Evolutionary conservation across 805 yeast species (phyloP).

Genomic region (Saccharomyces paradoxus): DNA sequence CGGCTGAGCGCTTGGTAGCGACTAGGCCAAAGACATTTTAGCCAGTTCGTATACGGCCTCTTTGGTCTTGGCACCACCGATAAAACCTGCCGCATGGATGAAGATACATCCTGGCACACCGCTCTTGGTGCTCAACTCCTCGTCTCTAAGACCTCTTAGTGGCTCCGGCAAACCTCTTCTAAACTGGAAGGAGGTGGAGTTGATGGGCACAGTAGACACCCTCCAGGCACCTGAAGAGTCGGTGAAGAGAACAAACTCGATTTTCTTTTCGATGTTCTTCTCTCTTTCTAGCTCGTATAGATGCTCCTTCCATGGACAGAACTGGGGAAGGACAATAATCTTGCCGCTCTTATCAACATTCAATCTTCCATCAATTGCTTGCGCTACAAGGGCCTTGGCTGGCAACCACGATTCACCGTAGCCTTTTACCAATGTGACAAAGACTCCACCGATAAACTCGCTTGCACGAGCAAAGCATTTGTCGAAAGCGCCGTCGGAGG

Average conservation of each 20-base stretch:
- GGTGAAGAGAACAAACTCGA: conserved; percentile 70
- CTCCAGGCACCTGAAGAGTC: conserved; percentile 74
- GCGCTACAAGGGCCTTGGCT: conserved; percentile 67
- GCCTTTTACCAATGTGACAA: conserved; percentile 54
- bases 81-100: conserved; percentile 94
- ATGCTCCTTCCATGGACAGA: conserved; percentile 95
- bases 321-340: conserved; percentile 62
- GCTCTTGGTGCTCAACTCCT: conserved; percentile 56
- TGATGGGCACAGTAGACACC: conserved; percentile 85
- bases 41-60: conserved; percentile 80
- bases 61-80: conserved; percentile 81
- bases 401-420: conserved; percentile 88
- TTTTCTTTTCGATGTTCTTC: conserved; percentile 40
- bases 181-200: conserved; percentile 68
- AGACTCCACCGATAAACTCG: conserved; percentile 74
- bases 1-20: no score
- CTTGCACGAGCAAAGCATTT: conserved; percentile 61
- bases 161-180: conserved; percentile 82
- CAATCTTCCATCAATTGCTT: conserved; percentile 55
- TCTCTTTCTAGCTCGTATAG: conserved; percentile 64
- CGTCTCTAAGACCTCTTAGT: conserved; percentile 95
- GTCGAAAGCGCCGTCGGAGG: conserved; percentile 60
- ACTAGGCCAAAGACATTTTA: conserved; percentile 29
- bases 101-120: conserved; percentile 88
- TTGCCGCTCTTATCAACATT: conserved; percentile 61